phyloP scores from a whole-genome alignment of 1,284 basidiomycete species.

The Microbotryum lychnidis-dioicae region DNA sequence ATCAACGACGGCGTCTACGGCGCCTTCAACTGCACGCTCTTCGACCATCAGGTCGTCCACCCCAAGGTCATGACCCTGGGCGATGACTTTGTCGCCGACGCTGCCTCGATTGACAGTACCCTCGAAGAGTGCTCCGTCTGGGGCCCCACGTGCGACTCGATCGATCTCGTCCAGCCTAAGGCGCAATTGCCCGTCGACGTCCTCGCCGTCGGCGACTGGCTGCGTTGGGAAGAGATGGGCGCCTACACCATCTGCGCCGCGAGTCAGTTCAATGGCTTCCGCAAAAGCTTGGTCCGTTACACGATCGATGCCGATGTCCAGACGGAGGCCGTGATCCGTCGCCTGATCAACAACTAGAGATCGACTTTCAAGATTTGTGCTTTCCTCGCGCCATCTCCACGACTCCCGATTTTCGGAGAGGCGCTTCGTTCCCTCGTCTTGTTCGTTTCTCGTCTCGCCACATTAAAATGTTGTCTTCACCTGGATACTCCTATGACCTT shows the following conservation, averaged over 20 bases:
- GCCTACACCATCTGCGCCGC: slow-evolving; percentile 89
- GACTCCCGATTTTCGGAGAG: no score
- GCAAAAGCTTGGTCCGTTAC: slow-evolving; percentile 41
- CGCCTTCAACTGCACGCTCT: slow-evolving; percentile 94
- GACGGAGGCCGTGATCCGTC: slow-evolving; percentile 21
- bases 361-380: no score
- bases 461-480: no score
- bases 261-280: slow-evolving; percentile 51
- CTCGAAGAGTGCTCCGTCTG: slow-evolving; percentile 34
- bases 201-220: slow-evolving; percentile 78
- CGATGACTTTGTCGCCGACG: slow-evolving; percentile 35
- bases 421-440: no score
- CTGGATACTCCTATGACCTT: no score
- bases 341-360: slow-evolving; percentile 4
- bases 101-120: background rate
- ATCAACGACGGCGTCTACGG: slow-evolving; percentile 98
- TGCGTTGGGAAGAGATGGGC: slow-evolving; percentile 85
- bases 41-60: slow-evolving; percentile 80
- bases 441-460: no score
- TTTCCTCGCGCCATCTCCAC: no score
- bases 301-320: slow-evolving; percentile 38
- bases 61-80: slow-evolving; percentile 62
- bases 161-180: slow-evolving; percentile 66
- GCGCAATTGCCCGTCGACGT: slow-evolving; percentile 53
- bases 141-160: slow-evolving; percentile 74